Conservation (phyloP, 2,329 filamentous ascomycete genomes). For the Periconia macrospinosa region DNA sequence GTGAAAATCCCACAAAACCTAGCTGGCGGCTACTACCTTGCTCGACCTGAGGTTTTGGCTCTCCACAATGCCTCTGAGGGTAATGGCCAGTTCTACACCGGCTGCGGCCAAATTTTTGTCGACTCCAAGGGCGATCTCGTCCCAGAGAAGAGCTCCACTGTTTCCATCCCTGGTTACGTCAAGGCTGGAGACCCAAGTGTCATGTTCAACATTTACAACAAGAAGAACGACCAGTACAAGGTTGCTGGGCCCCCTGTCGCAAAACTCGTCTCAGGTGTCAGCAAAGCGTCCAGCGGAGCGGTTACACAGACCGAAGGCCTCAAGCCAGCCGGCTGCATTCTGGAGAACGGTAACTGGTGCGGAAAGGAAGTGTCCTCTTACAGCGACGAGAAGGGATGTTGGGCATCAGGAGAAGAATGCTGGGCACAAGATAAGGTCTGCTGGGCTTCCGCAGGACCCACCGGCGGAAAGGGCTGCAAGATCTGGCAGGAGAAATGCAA, state of each 20-base stretch:
- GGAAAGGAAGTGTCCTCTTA: conserved; percentile 63
- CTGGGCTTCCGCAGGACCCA: conserved; percentile 61
- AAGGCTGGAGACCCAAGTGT: conserved; percentile 57
- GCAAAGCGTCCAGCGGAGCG: conserved; percentile 13
- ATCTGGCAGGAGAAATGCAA: conserved; percentile 66
- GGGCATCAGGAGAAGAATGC: conserved; percentile 49
- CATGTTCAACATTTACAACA: conserved; percentile 65
- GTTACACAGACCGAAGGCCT: conserved; percentile 35
- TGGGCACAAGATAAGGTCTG: conserved; percentile 64
- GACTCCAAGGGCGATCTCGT: conserved; percentile 52
- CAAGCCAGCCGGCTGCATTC: conserved; percentile 4
- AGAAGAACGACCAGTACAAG: conserved; percentile 46
- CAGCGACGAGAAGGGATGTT: conserved; percentile 60
- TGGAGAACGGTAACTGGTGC: conserved; percentile 75
- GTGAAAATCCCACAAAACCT: conserved; percentile 64
- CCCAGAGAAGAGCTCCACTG: conserved; percentile 51
- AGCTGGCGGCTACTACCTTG: conserved; percentile 69
- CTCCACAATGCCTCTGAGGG: conserved; percentile 63
- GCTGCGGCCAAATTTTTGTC: conserved; percentile 72
- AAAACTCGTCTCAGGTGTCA: conserved; percentile 39
- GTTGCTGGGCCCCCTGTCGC: conserved; percentile 61
- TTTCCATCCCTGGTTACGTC: conserved; percentile 70
- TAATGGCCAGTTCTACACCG: conserved; percentile 69
- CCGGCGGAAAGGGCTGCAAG: conserved; percentile 62
- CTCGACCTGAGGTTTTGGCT: conserved; percentile 69